Conservation (phyloP, 176 grass and related monocot genomes). For the Pharus latifolius region DNA sequence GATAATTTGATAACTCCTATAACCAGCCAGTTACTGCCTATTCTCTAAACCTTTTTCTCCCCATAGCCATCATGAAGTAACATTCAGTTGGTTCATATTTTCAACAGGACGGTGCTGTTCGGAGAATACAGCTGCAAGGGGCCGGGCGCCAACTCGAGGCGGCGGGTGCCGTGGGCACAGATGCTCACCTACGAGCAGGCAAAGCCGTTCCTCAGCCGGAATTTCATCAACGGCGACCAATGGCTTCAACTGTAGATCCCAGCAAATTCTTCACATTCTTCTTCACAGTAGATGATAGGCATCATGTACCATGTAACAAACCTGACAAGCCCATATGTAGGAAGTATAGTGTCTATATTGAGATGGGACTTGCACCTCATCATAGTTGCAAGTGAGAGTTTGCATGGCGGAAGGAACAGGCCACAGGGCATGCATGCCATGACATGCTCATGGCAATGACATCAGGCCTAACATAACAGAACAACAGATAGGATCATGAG, state of each 20-base stretch:
- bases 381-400: not conserved
- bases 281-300: not conserved
- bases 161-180: slow-evolving; percentile 66
- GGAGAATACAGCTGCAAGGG: slow-evolving; percentile 76
- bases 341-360: too few species aligned
- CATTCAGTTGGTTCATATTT: not conserved
- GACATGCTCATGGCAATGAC: not conserved
- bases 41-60: not conserved
- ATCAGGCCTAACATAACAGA: slow-evolving; percentile 27
- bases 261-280: not conserved
- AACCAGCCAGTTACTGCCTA: too few species aligned
- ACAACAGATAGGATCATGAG: slow-evolving; percentile 13
- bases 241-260: slow-evolving; percentile 63
- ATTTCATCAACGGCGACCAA: slow-evolving; percentile 67
- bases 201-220: slow-evolving; percentile 53
- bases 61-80: not conserved
- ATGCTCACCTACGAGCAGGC: slow-evolving; percentile 68
- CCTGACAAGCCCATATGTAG: slow-evolving; percentile 3
- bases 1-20: too few species aligned
- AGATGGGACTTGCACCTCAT: not conserved
- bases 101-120: slow-evolving; percentile 60
- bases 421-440: slow-evolving; percentile 18
- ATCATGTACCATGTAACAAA: slow-evolving; percentile 20
- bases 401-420: not conserved
- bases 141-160: slow-evolving; percentile 43